These are phyloP conservation scores for Hanseniaspora clermontiae DNA, from an alignment of 805 yeast genomes.

Conservation along the genomic window DNA sequence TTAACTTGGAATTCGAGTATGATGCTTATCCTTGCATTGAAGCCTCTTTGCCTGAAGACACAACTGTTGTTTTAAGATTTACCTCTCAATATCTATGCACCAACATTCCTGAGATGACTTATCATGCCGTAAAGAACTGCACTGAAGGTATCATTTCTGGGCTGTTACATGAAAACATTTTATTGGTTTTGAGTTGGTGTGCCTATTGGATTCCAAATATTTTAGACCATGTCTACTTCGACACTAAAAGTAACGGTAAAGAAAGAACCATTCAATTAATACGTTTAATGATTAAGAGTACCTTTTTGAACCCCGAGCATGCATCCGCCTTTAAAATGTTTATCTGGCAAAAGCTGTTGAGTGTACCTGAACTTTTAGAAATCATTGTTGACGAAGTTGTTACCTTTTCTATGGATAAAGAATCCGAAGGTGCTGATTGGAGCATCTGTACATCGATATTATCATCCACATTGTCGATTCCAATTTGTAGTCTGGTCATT, in stretches of 20 bases:
- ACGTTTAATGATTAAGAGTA: slow-evolving; percentile 47
- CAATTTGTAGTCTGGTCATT: slow-evolving; percentile 54
- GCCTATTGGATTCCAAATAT: slow-evolving; percentile 69
- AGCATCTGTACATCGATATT: slow-evolving; percentile 48
- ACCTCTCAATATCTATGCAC: slow-evolving; percentile 34
- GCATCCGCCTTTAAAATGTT: slow-evolving; percentile 44
- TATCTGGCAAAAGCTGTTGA: slow-evolving; percentile 55
- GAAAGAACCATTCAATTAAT: slow-evolving; percentile 49
- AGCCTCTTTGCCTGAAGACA: slow-evolving; percentile 56
- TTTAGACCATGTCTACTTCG: slow-evolving; percentile 41
- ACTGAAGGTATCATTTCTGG: slow-evolving; percentile 21
- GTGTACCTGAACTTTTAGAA: slow-evolving; percentile 46
- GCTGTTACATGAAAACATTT: slow-evolving; percentile 19
- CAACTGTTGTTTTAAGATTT: slow-evolving; percentile 39
- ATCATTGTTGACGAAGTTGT: slow-evolving; percentile 61
- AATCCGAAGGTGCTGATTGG: slow-evolving; percentile 65
- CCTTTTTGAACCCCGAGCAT: slow-evolving; percentile 37
- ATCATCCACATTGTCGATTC: slow-evolving; percentile 55
- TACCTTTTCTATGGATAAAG: slow-evolving; percentile 60
- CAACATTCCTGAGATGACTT: slow-evolving; percentile 46
- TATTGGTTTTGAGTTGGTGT: slow-evolving; percentile 24
- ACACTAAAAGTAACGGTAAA: slow-evolving; percentile 46
- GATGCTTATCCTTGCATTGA: slow-evolving; percentile 43
- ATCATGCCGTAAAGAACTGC: slow-evolving; percentile 34
- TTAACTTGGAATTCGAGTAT: slow-evolving; percentile 48